phyloP scores from a whole-genome alignment of 1,139 yeast genomes.

The Blastobotrys malaysiensis region DNA sequence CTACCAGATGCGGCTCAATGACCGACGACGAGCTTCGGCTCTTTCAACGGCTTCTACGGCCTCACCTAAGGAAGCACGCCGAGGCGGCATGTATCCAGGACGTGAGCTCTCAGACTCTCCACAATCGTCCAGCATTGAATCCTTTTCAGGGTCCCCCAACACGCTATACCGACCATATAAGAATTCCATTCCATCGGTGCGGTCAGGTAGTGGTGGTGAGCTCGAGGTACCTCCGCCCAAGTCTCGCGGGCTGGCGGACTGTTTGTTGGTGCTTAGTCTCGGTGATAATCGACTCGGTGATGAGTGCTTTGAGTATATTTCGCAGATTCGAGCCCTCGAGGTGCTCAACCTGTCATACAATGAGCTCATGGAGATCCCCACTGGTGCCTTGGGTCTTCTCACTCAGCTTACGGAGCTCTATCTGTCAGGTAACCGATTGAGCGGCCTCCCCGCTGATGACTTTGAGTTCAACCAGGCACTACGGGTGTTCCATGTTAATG shows the following conservation, averaged over 20 bases:
- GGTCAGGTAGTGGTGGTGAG: background rate
- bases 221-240: background rate
- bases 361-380: constrained; percentile 74
- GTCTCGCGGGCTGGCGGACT: constrained; percentile 19
- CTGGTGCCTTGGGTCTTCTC: constrained; percentile 59
- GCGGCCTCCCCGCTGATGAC: constrained; percentile 81
- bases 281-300: constrained; percentile 85
- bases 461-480: constrained; percentile 57
- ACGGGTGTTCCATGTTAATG: constrained; percentile 63
- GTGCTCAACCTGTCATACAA: constrained; percentile 77
- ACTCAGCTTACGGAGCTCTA: constrained; percentile 60
- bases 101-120: background rate
- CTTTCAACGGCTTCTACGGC: constrained; percentile 23
- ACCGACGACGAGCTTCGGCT: constrained; percentile 20
- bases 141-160: background rate
- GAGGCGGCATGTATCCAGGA: background rate
- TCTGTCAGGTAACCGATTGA: constrained; percentile 76
- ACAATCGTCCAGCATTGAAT: background rate
- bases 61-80: constrained; percentile 22
- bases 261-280: constrained; percentile 54
- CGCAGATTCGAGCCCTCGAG: constrained; percentile 54
- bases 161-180: background rate
- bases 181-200: background rate
- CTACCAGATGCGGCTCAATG: constrained; percentile 16
- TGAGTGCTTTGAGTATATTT: constrained; percentile 65